Conservation (phyloP, 139 green algal species). For the Micractinium conductrix region DNA sequence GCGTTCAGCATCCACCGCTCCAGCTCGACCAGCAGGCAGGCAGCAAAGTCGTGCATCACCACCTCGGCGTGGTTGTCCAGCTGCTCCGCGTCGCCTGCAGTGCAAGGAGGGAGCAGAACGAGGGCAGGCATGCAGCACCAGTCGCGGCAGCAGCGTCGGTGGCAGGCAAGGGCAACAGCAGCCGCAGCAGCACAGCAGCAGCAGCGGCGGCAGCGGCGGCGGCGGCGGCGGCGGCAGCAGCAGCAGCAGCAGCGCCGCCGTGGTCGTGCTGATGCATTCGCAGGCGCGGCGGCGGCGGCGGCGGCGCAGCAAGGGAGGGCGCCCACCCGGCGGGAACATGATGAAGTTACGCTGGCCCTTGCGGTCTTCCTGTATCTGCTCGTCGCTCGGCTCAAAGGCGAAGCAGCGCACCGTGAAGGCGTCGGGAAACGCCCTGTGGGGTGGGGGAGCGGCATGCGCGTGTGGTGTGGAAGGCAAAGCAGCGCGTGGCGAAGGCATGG, state of each 20-base stretch:
- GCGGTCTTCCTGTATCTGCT: conserved; percentile 58
- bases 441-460: not conserved
- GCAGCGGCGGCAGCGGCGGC: no score
- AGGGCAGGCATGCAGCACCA: no score
- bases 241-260: no score
- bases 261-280: no score
- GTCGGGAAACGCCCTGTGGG: conserved; percentile 66
- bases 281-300: no score
- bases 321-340: conserved; percentile 72
- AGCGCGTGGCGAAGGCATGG: not conserved
- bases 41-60: conserved; percentile 88
- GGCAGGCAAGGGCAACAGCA: no score
- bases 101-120: no score
- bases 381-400: conserved; percentile 80
- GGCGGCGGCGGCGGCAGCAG: no score
- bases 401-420: conserved; percentile 79
- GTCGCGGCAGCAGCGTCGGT: no score
- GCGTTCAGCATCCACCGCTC: conserved; percentile 82
- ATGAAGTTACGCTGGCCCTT: conserved; percentile 66
- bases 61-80: conserved; percentile 75
- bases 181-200: no score
- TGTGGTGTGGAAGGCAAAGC: not conserved
- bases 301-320: not conserved
- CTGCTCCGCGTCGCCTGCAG: conserved; percentile 49
- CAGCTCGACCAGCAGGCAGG: conserved; percentile 78